Conservation (phyloP, 2,329 filamentous ascomycete species). For the Aureobasidium zeae region DNA sequence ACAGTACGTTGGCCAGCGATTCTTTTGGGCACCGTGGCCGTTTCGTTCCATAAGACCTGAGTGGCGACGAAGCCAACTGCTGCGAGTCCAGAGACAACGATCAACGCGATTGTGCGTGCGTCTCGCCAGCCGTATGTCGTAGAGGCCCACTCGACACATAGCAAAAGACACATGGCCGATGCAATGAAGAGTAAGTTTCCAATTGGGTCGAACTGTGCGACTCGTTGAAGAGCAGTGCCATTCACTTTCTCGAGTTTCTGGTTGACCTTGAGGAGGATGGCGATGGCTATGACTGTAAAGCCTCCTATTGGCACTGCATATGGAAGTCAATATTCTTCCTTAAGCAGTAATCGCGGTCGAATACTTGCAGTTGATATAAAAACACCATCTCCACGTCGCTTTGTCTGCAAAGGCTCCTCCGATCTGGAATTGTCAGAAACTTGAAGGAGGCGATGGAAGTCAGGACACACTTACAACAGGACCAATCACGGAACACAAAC, state of each 20-base stretch:
- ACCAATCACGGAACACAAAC: slow-evolving; percentile 40
- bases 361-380: slow-evolving; percentile 38
- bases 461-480: too few relatives aligned
- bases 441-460: too few relatives aligned
- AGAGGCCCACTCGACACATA: too few relatives aligned
- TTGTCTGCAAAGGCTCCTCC: slow-evolving; percentile 32
- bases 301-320: slow-evolving; percentile 39
- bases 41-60: slow-evolving; percentile 36
- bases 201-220: too few relatives aligned
- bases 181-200: too few relatives aligned
- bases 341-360: neutral
- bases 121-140: too few relatives aligned
- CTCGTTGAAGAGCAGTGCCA: too few relatives aligned
- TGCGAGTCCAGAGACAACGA: too few relatives aligned
- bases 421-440: too few relatives aligned
- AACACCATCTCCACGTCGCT: slow-evolving; percentile 42
- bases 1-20: slow-evolving; percentile 39
- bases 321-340: slow-evolving; percentile 41
- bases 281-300: slow-evolving; percentile 26
- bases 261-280: neutral
- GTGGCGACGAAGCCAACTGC: too few relatives aligned
- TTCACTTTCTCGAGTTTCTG: neutral
- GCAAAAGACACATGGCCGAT: too few relatives aligned
- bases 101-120: too few relatives aligned
- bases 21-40: slow-evolving; percentile 39